Conservation (phyloP, 2,329 filamentous ascomycete species). For the Fonsecaea monophora region DNA sequence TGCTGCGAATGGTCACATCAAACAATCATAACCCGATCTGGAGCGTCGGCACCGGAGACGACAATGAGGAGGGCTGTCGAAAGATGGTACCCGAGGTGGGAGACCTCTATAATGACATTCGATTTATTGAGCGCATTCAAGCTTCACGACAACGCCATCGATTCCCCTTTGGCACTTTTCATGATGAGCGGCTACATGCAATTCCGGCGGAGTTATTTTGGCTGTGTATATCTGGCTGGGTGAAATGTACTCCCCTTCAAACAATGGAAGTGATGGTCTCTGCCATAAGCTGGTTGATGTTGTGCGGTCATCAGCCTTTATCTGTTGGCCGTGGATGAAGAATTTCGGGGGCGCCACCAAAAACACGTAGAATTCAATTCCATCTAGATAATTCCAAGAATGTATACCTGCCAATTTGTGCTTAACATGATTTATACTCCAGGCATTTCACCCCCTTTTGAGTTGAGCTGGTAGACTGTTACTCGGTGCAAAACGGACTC, state of each 20-base stretch:
- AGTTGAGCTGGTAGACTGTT: background rate
- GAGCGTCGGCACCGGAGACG: background rate
- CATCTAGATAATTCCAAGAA: background rate
- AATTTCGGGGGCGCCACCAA: background rate
- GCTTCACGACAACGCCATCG: background rate
- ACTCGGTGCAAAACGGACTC: too few relatives aligned
- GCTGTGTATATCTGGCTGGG: conserved; percentile 4
- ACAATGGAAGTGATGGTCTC: background rate
- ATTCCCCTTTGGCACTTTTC: conserved; percentile 5
- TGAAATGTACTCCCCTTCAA: background rate
- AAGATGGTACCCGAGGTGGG: background rate
- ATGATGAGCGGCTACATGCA: conserved; percentile 3
- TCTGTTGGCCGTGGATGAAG: background rate
- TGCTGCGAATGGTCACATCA: conserved; percentile 38
- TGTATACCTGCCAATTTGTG: background rate
- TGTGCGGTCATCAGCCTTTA: background rate
- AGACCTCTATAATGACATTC: conserved; percentile 4
- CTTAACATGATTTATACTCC: background rate
- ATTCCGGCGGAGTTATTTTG: conserved; percentile 6
- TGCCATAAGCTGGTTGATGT: background rate
- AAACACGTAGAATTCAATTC: background rate
- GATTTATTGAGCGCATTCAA: conserved; percentile 9
- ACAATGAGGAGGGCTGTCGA: background rate
- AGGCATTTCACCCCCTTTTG: background rate
- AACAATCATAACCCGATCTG: conserved; percentile 32